phyloP scores from a whole-genome alignment of 495 filamentous ascomycete species.

The Talaromyces stipitatus region DNA sequence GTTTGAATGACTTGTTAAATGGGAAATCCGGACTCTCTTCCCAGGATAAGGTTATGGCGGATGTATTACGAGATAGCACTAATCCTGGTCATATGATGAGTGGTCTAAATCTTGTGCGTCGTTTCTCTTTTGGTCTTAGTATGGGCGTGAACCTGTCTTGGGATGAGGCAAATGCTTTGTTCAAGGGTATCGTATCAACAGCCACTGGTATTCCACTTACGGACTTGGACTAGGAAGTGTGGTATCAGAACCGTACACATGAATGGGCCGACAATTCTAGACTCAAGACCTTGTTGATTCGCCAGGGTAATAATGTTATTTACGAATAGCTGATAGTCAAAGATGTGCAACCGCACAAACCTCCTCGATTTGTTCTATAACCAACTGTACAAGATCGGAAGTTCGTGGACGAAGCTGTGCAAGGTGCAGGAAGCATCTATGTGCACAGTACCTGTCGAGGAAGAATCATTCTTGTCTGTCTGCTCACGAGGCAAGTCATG shows the following conservation, averaged over 20 bases:
- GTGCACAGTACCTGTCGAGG: neutral
- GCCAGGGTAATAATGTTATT: neutral
- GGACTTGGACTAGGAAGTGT: conserved; percentile 7
- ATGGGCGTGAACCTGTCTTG: conserved; percentile 7
- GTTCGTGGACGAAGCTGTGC: neutral
- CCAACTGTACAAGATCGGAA: neutral
- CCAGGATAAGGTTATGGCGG: neutral
- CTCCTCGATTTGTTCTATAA: neutral
- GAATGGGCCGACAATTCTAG: conserved; percentile 5
- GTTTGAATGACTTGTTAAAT: neutral
- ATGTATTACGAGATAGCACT: neutral
- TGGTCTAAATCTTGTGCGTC: conserved; percentile 7
- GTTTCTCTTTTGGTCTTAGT: conserved; percentile 7
- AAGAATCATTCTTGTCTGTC: neutral
- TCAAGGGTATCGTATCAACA: conserved; percentile 5
- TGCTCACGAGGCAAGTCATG: neutral
- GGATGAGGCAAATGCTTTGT: conserved; percentile 5
- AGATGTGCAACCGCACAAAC: neutral
- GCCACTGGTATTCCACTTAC: neutral
- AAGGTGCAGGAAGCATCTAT: neutral
- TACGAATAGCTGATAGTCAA: neutral
- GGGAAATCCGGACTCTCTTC: conserved; percentile 2
- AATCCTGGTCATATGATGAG: neutral
- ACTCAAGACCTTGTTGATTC: neutral
- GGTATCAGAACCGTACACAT: conserved; percentile 1